Percentiles rank a stretch among this genome's conserved stretches.
Conservation (phyloP, 1,284 basidiomycete genomes). For the Austroboletus novae-zelandiae region DNA sequence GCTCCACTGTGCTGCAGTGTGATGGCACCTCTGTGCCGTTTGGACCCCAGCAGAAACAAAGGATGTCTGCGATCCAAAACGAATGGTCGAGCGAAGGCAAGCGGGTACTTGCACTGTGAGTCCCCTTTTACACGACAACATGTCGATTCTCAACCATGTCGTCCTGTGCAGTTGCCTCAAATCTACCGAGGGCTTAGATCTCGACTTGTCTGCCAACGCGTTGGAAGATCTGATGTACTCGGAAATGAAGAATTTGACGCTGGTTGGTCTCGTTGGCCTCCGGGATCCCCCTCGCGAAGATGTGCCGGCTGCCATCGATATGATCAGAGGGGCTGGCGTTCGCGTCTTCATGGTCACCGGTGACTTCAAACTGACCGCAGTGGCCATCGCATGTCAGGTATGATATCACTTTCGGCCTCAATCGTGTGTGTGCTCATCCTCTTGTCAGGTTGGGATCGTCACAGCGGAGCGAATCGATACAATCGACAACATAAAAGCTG, state of each 20-base stretch:
- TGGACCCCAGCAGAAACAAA: conserved; percentile 21
- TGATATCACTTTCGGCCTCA: neutral
- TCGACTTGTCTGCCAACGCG: conserved; percentile 34
- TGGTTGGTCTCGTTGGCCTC: conserved; percentile 59
- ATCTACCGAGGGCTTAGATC: conserved; percentile 30
- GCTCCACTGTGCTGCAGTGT: conserved; percentile 38
- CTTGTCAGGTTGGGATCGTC: conserved; percentile 54
- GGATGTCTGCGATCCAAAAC: conserved; percentile 42
- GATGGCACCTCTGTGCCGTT: conserved; percentile 40
- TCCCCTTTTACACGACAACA: neutral
- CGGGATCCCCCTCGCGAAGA: conserved; percentile 59
- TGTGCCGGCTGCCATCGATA: conserved; percentile 44
- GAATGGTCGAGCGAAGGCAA: conserved; percentile 57
- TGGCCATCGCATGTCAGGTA: conserved; percentile 44
- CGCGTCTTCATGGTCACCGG: conserved; percentile 58
- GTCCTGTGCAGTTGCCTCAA: conserved; percentile 24
- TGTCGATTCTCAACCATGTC: neutral
- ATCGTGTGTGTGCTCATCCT: neutral
- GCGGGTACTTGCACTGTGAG: conserved; percentile 54
- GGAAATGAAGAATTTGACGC: conserved; percentile 43
- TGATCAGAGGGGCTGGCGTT: conserved; percentile 46
- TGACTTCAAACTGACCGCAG: conserved; percentile 46
- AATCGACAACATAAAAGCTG: conserved; percentile 29
- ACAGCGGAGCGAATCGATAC: conserved; percentile 45
- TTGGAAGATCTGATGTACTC: conserved; percentile 37